A percentile compares a stretch with the other conserved stretches of the same genome.
These are phyloP conservation scores for Neonectria coccinea DNA, from an alignment of 2,329 filamentous ascomycete species.

Conservation along the genomic window DNA sequence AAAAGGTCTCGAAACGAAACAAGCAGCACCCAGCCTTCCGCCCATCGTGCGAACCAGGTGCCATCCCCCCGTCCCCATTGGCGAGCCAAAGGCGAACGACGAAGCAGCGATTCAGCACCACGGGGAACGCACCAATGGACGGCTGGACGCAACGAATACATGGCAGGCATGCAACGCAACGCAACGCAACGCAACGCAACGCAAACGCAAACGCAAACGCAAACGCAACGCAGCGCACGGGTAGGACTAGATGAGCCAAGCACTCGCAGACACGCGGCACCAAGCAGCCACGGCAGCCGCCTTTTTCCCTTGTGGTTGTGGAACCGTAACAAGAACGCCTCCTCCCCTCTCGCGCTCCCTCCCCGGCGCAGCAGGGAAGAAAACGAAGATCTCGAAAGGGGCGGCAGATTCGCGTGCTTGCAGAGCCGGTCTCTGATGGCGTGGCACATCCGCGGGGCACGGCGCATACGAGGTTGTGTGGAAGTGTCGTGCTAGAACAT, in stretches of 20 bases:
- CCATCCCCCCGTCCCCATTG: background rate
- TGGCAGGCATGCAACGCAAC: background rate
- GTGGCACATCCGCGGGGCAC: conserved; percentile 39
- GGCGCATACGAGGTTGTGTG: conserved; percentile 39
- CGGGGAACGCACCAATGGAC: background rate
- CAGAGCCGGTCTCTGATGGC: conserved; percentile 48
- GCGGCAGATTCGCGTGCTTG: conserved; percentile 47
- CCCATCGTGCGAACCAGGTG: background rate
- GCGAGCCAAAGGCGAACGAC: conserved; percentile 3
- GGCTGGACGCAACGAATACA: background rate
- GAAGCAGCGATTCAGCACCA: conserved; percentile 3
- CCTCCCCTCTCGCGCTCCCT: background rate
- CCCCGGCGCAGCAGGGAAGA: background rate
- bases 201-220: too few relatives aligned
- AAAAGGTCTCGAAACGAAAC: conserved; percentile 1
- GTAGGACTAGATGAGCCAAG: conserved; percentile 32
- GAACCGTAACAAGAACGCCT: conserved; percentile 29
- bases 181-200: background rate
- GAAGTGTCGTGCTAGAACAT: conserved; percentile 16
- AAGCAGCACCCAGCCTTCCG: background rate
- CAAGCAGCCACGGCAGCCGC: conserved; percentile 10
- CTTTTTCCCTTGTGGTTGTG: conserved; percentile 4
- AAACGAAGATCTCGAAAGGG: conserved; percentile 42
- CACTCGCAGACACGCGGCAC: conserved; percentile 43
- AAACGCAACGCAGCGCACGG: conserved; percentile 5